Evolutionary conservation across 2,329 filamentous ascomycete species (phyloP), one percentile per base, ranked within the genome.

Genomic region (Fusarium albidum): DNA sequence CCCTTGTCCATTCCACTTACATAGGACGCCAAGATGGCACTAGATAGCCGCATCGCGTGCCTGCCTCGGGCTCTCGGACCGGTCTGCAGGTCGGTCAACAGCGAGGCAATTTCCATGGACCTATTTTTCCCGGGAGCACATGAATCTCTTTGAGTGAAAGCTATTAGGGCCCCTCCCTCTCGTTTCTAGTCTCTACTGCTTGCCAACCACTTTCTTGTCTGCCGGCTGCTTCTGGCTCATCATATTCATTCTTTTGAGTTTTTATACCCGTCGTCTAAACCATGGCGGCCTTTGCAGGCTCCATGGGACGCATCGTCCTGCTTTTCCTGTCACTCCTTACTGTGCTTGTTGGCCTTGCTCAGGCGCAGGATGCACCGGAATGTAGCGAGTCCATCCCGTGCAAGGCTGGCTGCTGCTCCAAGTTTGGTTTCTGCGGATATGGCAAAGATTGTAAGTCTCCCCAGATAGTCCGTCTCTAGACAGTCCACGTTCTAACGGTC

Each of bases 371-470:
- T n/a, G n/a, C n/a, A n/a, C n/a, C n/a, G n/a, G n/a, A n/a, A 38
- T 59, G 55, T 37, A 48, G 37, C 27, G 32, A 25, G 17, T 46
- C 49, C 1, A 66, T 52, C 31, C 52, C 46, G 12, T 67, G 65
- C 41, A 67, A 70, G 38, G 49, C 49, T n/a, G 67, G 69, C 32
- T 75, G 72, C 59, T 74, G 72, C 49, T 62, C 52, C 46, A 47
- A 67, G 35, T 38, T 46, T 50, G 57, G 52, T 15, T 52, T 47
- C 43, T 73, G 55, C 46, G 70, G 73, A 25, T 74, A 69, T 47
- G 59, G 59, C 27, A 48, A 51, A 9, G 49, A 59, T 31, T 64
- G 48, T 52, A 18, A 54, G 49, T 33, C 18, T 25, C n/a, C 17
- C 31, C 15, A 28, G 13, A 11, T n/a, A 28, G 35, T n/a, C 15